Conservation (phyloP, 148 eudicot genomes). For the Bassia scoparia region DNA sequence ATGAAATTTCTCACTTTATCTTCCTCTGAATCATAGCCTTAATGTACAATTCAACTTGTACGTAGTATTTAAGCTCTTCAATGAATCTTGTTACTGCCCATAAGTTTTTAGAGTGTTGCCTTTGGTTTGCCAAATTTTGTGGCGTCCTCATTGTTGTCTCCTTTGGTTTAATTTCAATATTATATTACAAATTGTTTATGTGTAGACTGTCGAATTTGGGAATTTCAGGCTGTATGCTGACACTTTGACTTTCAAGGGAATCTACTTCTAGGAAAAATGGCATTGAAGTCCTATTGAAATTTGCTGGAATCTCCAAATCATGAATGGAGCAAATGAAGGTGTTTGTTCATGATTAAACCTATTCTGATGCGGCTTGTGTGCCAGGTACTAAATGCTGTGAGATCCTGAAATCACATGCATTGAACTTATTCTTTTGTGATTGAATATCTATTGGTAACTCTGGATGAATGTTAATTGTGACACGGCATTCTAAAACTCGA, state of each 20-base stretch:
- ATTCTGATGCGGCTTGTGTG: conserved; percentile 81
- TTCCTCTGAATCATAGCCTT: too few species aligned
- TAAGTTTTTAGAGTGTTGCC: not conserved
- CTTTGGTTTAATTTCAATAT: not conserved
- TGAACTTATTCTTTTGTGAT: not conserved
- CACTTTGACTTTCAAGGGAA: conserved; percentile 41
- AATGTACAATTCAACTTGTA: not conserved
- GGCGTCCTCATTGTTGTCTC: too few species aligned
- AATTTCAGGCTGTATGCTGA: not conserved
- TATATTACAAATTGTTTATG: not conserved
- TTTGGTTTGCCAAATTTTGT: not conserved
- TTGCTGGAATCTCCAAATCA: conserved; percentile 51
- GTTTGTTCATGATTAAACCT: conserved; percentile 38
- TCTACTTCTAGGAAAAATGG: conserved; percentile 44
- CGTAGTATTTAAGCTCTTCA: not conserved
- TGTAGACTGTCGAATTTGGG: not conserved
- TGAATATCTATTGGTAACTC: not conserved
- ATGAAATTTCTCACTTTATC: too few species aligned
- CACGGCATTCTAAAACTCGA: not conserved
- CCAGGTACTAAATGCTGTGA: conserved; percentile 47
- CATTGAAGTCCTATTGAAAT: conserved; percentile 59
- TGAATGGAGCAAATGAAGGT: conserved; percentile 54
- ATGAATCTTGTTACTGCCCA: not conserved
- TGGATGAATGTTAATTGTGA: not conserved
- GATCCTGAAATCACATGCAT: not conserved